phyloP scores from a whole-genome alignment of 345 rosid genomes.

The Cardamine chenopodiifolia region DNA sequence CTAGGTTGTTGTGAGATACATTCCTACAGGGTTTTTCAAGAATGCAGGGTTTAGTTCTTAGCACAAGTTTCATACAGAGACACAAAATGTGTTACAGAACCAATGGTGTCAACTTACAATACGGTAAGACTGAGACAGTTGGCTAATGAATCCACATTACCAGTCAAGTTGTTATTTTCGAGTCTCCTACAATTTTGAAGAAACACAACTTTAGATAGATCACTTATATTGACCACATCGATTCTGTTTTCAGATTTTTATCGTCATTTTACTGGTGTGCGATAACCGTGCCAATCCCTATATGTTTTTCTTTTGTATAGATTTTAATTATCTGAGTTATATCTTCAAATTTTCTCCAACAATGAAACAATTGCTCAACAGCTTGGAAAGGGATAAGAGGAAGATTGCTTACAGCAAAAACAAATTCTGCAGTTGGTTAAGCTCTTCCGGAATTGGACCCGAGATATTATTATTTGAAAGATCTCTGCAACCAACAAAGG shows the following conservation, averaged over 20 bases:
- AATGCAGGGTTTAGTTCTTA: not conserved
- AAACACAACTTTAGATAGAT: conserved; percentile 3
- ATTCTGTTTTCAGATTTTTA: not conserved
- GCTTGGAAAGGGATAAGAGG: not conserved
- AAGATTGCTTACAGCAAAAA: conserved; percentile 60
- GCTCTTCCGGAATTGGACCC: conserved; percentile 80
- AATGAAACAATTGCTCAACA: not conserved
- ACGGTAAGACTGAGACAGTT: conserved; percentile 70
- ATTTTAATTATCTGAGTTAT: not conserved
- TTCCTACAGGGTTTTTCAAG: conserved; percentile 53
- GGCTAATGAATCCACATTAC: conserved; percentile 65
- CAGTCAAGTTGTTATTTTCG: conserved; percentile 82
- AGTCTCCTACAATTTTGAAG: conserved; percentile 58
- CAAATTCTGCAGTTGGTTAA: conserved; percentile 73
- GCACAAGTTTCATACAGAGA: not conserved
- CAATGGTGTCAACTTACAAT: conserved; percentile 54
- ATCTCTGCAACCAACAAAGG: conserved; percentile 57
- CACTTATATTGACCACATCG: not conserved
- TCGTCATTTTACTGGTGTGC: not conserved
- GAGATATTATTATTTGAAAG: conserved; percentile 84
- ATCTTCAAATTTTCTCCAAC: not conserved
- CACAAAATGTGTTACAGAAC: not conserved
- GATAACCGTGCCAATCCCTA: not conserved
- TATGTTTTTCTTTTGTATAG: not conserved
- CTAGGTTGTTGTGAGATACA: conserved; percentile 80